phyloP scores from a whole-genome alignment of 495 filamentous ascomycete genomes.

The Entonaema liquescens region DNA sequence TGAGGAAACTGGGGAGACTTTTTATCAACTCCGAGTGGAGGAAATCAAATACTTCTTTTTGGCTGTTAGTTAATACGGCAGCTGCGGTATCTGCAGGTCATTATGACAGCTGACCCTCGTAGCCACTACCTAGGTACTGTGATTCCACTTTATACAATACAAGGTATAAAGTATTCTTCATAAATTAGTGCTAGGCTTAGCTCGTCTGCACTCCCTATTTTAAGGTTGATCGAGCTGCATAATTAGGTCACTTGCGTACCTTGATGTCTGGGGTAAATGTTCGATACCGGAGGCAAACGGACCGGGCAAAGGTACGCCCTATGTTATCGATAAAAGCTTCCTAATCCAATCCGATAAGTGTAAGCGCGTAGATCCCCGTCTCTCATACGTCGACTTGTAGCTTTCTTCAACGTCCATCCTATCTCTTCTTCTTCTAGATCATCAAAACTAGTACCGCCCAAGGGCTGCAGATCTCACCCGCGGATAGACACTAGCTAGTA shows the following conservation, averaged over 20 bases:
- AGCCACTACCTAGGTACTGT: background rate
- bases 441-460: slow-evolving; percentile 21
- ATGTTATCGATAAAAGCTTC: slow-evolving; percentile 41
- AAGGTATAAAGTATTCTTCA: background rate
- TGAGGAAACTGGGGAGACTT: background rate
- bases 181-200: background rate
- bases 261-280: background rate
- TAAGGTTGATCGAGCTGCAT: background rate
- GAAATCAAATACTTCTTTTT: background rate
- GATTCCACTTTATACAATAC: too few relatives aligned
- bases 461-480: slow-evolving; percentile 14
- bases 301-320: slow-evolving; percentile 19
- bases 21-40: slow-evolving; percentile 9
- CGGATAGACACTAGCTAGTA: slow-evolving; percentile 26
- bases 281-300: slow-evolving; percentile 24
- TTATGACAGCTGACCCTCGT: slow-evolving; percentile 24
- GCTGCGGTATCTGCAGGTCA: slow-evolving; percentile 10
- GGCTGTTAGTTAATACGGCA: too few relatives aligned
- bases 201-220: too few relatives aligned
- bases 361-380: background rate
- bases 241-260: background rate
- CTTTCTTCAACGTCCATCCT: slow-evolving; percentile 1
- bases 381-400: background rate
- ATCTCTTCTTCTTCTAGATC: slow-evolving; percentile 20
- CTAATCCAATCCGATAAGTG: slow-evolving; percentile 14